These are phyloP conservation scores for Botrytis fragariae DNA, from an alignment of 2,329 filamentous ascomycete genomes.

Conservation along the genomic window DNA sequence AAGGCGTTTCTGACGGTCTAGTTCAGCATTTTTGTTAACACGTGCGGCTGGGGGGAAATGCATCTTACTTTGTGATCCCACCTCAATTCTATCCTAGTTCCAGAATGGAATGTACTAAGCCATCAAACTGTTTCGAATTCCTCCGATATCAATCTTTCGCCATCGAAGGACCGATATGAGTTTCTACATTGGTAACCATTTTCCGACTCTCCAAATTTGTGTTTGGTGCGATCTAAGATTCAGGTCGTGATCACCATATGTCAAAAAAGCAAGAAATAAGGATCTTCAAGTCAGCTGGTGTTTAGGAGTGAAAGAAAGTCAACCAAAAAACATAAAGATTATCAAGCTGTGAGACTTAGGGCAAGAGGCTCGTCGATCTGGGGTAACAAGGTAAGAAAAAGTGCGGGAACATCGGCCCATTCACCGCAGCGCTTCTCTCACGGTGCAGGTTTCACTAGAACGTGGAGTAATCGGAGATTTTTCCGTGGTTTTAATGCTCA, in stretches of 20 bases:
- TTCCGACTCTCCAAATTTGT: conserved; percentile 6
- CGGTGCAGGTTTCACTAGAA: conserved; percentile 14
- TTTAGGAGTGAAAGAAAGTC: conserved; percentile 4
- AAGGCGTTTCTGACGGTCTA: neutral
- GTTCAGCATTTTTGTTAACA: conserved; percentile 14
- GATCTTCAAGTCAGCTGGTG: conserved; percentile 20
- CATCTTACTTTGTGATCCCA: conserved; percentile 4
- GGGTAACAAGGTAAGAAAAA: conserved; percentile 13
- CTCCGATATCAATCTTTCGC: conserved; percentile 10
- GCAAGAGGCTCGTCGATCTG: conserved; percentile 20
- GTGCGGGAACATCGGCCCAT: conserved; percentile 21
- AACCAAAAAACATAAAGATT: conserved; percentile 1
- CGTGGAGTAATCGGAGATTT: conserved; percentile 14
- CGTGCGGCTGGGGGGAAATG: conserved; percentile 4
- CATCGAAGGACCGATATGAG: conserved; percentile 21
- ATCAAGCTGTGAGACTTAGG: neutral
- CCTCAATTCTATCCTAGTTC: conserved; percentile 9
- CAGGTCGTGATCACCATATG: neutral
- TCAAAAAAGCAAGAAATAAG: neutral
- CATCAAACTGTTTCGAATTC: neutral
- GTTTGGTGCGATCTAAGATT: neutral
- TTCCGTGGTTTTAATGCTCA: neutral
- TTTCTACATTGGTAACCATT: conserved; percentile 15
- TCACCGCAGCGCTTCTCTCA: conserved; percentile 15
- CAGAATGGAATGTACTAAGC: conserved; percentile 13